These are phyloP conservation scores for Paramecium sexaurelia DNA, from an alignment of 73 alveolate genomes.

Conservation along the genomic window DNA sequence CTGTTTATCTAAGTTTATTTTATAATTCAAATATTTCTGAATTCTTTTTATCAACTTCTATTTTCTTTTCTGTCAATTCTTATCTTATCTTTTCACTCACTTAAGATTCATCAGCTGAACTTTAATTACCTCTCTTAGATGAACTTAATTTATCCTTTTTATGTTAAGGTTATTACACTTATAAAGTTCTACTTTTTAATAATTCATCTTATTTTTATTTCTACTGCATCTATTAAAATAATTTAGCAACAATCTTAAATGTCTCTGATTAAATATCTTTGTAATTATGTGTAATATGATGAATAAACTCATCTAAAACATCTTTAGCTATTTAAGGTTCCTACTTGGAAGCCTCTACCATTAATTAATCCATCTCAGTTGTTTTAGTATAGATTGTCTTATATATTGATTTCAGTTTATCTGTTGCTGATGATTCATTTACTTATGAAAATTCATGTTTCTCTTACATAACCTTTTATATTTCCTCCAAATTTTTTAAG, in stretches of 20 bases:
- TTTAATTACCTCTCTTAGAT: conserved; percentile 1
- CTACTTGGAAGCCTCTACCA: neutral
- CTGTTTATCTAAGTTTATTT: neutral
- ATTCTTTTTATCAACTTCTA: conserved; percentile 2
- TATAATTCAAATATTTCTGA: neutral
- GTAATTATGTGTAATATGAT: neutral
- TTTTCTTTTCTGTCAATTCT: neutral
- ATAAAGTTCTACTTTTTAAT: neutral
- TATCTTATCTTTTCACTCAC: neutral
- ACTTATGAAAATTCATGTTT: neutral
- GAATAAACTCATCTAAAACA: neutral
- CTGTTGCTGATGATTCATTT: neutral
- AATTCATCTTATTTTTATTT: neutral
- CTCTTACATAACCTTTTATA: neutral
- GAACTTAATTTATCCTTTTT: neutral
- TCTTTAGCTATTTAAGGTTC: neutral
- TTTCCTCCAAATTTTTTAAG: neutral
- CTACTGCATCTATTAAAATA: neutral
- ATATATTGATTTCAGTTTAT: neutral
- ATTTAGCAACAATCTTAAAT: conserved; percentile 2
- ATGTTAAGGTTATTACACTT: neutral
- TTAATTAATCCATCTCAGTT: neutral
- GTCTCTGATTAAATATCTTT: conserved; percentile 36
- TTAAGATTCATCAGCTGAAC: conserved; percentile 19
- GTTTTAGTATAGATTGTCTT: neutral